Percentiles rank a stretch among this genome's conserved stretches.
These are phyloP conservation scores for Neopestalotiopsis sp. DNA, from an alignment of 2,329 filamentous ascomycete genomes.

Conservation along the genomic window DNA sequence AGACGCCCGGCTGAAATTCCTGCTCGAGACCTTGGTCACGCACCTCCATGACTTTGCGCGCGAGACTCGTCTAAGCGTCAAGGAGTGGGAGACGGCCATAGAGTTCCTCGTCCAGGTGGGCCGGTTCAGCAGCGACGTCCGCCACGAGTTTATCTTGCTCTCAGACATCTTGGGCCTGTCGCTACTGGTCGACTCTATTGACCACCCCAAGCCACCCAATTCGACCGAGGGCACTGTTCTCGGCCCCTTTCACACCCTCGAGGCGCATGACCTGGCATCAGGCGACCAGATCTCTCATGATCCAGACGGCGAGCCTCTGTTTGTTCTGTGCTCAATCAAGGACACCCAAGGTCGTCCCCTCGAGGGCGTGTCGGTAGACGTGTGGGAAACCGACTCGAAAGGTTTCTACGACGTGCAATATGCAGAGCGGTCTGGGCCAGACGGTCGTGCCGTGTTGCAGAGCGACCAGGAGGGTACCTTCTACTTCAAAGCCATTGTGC, in stretches of 20 bases:
- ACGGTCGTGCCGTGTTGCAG: slow-evolving; percentile 73
- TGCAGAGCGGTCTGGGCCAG: slow-evolving; percentile 64
- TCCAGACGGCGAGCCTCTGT: slow-evolving; percentile 69
- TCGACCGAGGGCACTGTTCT: slow-evolving; percentile 81
- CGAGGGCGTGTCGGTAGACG: slow-evolving; percentile 71
- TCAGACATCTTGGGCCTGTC: slow-evolving; percentile 81
- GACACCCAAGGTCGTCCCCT: slow-evolving; percentile 69
- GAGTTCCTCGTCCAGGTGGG: slow-evolving; percentile 74
- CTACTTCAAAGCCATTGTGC: slow-evolving; percentile 85
- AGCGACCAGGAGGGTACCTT: slow-evolving; percentile 76
- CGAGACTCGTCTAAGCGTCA: slow-evolving; percentile 75
- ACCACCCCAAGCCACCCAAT: slow-evolving; percentile 75
- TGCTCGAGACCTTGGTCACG: slow-evolving; percentile 75
- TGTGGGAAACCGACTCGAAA: slow-evolving; percentile 83
- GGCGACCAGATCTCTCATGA: slow-evolving; percentile 73
- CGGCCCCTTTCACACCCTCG: slow-evolving; percentile 83
- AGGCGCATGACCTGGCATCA: slow-evolving; percentile 62
- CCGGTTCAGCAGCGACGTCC: slow-evolving; percentile 74
- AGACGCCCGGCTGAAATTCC: slow-evolving; percentile 70
- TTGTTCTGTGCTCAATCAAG: slow-evolving; percentile 75
- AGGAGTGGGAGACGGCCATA: slow-evolving; percentile 79
- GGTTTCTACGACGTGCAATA: slow-evolving; percentile 86
- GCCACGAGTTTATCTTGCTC: slow-evolving; percentile 84
- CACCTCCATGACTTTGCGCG: slow-evolving; percentile 84
- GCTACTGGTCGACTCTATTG: slow-evolving; percentile 79